Percentiles rank a stretch among this genome's conserved stretches.
Conservation (phyloP, 2,329 filamentous ascomycete species). For the Pyrenophora tritici-repentis region DNA sequence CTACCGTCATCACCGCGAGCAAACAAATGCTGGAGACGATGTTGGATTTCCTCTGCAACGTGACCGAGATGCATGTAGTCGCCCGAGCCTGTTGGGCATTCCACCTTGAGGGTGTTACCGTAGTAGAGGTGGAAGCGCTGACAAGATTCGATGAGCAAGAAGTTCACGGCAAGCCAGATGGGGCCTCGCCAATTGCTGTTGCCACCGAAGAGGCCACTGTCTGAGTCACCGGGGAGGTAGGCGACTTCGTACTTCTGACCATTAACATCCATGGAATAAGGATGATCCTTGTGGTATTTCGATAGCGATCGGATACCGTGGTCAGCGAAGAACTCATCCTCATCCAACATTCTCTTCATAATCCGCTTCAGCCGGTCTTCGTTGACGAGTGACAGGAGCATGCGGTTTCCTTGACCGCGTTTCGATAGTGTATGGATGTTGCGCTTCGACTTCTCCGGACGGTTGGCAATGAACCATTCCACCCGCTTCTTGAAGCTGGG, state of each 20-base stretch:
- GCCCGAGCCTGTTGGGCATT: conserved; percentile 91
- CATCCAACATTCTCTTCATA: conserved; percentile 87
- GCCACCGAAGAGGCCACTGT: conserved; percentile 91
- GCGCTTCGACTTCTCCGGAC: conserved; percentile 82
- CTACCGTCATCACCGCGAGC: conserved; percentile 81
- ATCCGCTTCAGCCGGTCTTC: conserved; percentile 91
- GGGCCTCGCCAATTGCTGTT: conserved; percentile 98
- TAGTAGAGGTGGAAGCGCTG: conserved; percentile 97
- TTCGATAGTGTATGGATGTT: conserved; percentile 94
- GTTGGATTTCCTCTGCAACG: conserved; percentile 92
- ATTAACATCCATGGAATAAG: conserved; percentile 94
- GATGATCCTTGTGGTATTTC: conserved; percentile 86
- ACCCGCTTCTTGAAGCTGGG: conserved; percentile 91
- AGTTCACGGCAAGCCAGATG: conserved; percentile 96
- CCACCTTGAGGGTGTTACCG: conserved; percentile 82
- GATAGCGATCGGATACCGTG: conserved; percentile 92
- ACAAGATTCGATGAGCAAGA: conserved; percentile 90
- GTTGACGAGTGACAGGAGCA: conserved; percentile 87
- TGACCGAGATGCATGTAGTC: conserved; percentile 95
- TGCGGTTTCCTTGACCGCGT: conserved; percentile 85
- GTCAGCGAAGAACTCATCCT: conserved; percentile 88
- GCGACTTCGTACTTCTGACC: conserved; percentile 84
- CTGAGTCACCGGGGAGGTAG: conserved; percentile 94
- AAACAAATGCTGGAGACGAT: conserved; percentile 91
- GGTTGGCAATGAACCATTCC: conserved; percentile 92